These are phyloP conservation scores for Themeda triandra DNA, from an alignment of 176 grass and related monocot species.

Conservation along the genomic window DNA sequence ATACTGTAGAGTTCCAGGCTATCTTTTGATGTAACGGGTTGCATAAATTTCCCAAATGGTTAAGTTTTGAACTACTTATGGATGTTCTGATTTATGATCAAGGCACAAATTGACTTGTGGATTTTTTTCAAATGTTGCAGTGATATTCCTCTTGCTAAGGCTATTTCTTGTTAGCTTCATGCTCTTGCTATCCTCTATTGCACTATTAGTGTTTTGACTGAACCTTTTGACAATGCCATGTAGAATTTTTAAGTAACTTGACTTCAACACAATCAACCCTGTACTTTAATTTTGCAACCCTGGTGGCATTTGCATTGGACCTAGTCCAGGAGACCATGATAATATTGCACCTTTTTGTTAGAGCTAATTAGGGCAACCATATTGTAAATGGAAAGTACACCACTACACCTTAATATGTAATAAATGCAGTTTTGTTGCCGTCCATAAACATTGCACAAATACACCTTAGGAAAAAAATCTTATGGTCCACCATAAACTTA, in stretches of 20 bases:
- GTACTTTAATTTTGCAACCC: neutral
- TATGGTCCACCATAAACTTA: neutral
- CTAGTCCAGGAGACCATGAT: neutral
- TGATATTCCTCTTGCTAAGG: neutral
- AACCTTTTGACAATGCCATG: neutral
- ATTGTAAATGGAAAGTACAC: neutral
- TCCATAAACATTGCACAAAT: neutral
- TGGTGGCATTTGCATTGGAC: constrained; percentile 7
- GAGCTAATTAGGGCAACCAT: neutral
- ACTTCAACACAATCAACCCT: constrained; percentile 10
- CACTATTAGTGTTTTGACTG: neutral
- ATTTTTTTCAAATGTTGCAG: constrained; percentile 4
- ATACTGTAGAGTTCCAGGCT: neutral
- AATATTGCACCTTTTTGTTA: neutral
- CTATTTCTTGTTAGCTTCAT: constrained; percentile 1
- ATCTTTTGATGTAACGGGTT: neutral
- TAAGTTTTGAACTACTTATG: neutral
- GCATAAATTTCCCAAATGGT: neutral
- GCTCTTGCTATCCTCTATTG: neutral
- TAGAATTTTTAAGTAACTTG: neutral
- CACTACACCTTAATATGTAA: neutral
- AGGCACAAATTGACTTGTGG: neutral
- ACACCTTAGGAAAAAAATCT: neutral
- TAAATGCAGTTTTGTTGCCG: neutral
- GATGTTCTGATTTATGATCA: neutral